Percentiles rank a stretch among this genome's conserved stretches.
Conservation (phyloP, 371 early-diverging fungal genomes). For the Haplosporangium sp. region DNA sequence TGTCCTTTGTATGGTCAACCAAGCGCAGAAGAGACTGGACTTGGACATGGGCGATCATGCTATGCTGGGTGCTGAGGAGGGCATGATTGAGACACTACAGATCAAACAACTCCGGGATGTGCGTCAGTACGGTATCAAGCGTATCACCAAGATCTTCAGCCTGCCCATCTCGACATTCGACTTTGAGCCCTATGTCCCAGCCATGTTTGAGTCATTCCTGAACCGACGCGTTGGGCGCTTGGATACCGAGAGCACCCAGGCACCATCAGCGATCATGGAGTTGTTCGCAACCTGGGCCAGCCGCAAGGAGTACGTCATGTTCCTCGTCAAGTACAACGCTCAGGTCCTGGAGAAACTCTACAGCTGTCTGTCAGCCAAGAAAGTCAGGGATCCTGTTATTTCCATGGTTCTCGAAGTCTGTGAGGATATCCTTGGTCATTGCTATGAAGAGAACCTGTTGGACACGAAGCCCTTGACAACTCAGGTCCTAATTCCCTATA, state of each 20-base stretch:
- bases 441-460: conserved; percentile 55
- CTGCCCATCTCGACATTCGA: conserved; percentile 73
- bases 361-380: conserved; percentile 78
- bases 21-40: conserved; percentile 58
- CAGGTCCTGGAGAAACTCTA: conserved; percentile 77
- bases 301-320: conserved; percentile 68
- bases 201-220: conserved; percentile 79
- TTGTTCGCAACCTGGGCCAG: conserved; percentile 85
- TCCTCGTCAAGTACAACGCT: conserved; percentile 71
- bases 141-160: conserved; percentile 82
- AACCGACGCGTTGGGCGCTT: conserved; percentile 77
- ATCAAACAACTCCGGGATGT: conserved; percentile 68
- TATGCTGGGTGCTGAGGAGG: conserved; percentile 48
- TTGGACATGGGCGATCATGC: conserved; percentile 53
- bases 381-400: conserved; percentile 77
- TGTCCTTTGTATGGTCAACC: conserved; percentile 74
- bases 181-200: conserved; percentile 78
- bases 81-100: conserved; percentile 32
- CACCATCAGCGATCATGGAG: conserved; percentile 80
- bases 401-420: conserved; percentile 76
- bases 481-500: conserved; percentile 69
- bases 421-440: conserved; percentile 75
- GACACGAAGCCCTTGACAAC: conserved; percentile 58
- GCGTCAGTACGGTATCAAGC: conserved; percentile 76
- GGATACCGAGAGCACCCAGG: conserved; percentile 85